phyloP scores from a whole-genome alignment of 129 eudicot species.

The Saussurea involucrata region DNA sequence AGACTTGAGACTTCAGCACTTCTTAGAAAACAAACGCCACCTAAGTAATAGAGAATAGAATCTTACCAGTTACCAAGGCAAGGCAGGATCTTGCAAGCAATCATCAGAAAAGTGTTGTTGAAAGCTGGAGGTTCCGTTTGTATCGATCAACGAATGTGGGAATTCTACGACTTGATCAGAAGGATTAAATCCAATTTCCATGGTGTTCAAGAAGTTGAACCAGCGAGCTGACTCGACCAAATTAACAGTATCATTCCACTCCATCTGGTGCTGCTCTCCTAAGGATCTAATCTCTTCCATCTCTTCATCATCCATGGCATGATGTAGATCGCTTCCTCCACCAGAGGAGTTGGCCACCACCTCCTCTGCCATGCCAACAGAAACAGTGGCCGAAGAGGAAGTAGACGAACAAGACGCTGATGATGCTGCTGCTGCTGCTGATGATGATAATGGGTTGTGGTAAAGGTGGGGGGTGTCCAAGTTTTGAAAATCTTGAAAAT shows the following conservation, averaged over 20 bases:
- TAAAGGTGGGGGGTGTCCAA: constrained; percentile 37
- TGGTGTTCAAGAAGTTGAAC: constrained; percentile 54
- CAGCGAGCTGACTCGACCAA: constrained; percentile 77
- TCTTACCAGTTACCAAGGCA: constrained; percentile 82
- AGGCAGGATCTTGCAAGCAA: constrained; percentile 57
- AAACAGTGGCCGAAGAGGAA: constrained; percentile 40
- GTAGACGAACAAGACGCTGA: too few relatives aligned
- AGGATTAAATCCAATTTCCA: constrained; percentile 26
- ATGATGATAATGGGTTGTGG: constrained; percentile 30
- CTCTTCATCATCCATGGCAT: constrained; percentile 70
- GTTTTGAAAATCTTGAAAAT: constrained; percentile 60
- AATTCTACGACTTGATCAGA: constrained; percentile 49
- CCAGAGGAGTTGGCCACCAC: neutral
- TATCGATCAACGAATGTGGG: constrained; percentile 55
- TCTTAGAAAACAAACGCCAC: too few relatives aligned
- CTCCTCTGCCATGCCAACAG: constrained; percentile 12
- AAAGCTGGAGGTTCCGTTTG: constrained; percentile 37
- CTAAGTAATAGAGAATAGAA: neutral
- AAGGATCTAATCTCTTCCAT: constrained; percentile 73
- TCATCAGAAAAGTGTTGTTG: constrained; percentile 32
- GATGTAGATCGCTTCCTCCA: constrained; percentile 35
- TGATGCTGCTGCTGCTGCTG: too few relatives aligned
- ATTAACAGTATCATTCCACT: constrained; percentile 79
- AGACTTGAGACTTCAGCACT: constrained; percentile 1
- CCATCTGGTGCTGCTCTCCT: constrained; percentile 76